Evolutionary conservation across 306 rosid genomes (phyloP).

Genomic region (Cucumis melo): DNA sequence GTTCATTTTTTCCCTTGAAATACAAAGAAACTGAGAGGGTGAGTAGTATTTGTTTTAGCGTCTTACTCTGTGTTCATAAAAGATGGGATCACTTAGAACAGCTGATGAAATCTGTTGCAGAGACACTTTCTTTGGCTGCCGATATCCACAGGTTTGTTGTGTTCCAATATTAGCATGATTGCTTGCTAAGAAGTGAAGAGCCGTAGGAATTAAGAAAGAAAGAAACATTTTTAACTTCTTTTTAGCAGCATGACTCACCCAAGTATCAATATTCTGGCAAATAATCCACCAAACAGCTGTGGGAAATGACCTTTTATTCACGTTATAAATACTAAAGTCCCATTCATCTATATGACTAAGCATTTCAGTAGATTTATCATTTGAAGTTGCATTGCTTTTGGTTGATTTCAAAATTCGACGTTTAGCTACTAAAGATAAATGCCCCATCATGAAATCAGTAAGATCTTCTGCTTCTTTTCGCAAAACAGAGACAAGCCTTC

Average conservation of each 20-base stretch:
- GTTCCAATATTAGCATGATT: slow-evolving; percentile 19
- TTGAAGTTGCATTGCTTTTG: slow-evolving; percentile 19
- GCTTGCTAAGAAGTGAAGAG: slow-evolving; percentile 27
- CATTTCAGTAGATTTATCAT: slow-evolving; percentile 20
- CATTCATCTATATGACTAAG: slow-evolving; percentile 30
- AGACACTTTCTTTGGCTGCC: slow-evolving; percentile 35
- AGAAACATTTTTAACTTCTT: slow-evolving; percentile 53
- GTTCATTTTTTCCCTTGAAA: background rate
- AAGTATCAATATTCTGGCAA: slow-evolving; percentile 67
- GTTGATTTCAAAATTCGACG: slow-evolving; percentile 22
- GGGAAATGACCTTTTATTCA: slow-evolving; percentile 46
- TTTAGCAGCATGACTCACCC: slow-evolving; percentile 65
- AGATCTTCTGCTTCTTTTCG: slow-evolving; percentile 69
- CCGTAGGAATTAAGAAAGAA: slow-evolving; percentile 41
- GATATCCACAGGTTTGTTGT: slow-evolving; percentile 12
- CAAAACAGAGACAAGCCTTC: slow-evolving; percentile 24
- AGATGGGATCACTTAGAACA: slow-evolving; percentile 45
- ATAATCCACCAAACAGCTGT: slow-evolving; percentile 67
- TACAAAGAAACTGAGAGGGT: background rate
- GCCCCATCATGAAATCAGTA: slow-evolving; percentile 55
- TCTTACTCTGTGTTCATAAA: slow-evolving; percentile 68
- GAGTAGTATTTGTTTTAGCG: slow-evolving; percentile 5
- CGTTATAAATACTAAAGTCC: slow-evolving; percentile 34
- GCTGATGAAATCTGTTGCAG: slow-evolving; percentile 50
- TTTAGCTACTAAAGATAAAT: slow-evolving; percentile 29